Base-by-base conservation (phyloP, 352 stramenopile species). In the Pythium aristosporum region DNA sequence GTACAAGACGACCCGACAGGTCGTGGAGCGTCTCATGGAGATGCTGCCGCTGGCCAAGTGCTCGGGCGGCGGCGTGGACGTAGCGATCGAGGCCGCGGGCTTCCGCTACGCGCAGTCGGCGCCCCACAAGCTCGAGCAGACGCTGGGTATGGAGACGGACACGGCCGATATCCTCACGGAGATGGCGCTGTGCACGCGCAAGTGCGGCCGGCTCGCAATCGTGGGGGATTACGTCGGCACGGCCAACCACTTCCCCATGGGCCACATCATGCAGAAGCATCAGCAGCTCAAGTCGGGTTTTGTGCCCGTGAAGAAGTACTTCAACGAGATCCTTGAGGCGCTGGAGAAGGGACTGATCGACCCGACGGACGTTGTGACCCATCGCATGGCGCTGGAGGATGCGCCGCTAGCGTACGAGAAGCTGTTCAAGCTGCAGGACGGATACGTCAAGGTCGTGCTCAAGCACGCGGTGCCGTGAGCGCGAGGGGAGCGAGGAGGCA, bases 211-310 rank as follows among this genome's bases (percentile, higher is more conserved):
- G 30, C n/a, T 81, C 1, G 64, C 25, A 21, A 50, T 80, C 25
- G 59, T 83, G 11, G 71, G 63, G 1, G 73, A 83, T 55, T 81
- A 79, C 46, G 34, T 75, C 16, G 68, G 63, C 20, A 50, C 60
- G 13, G 63, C 63, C 2, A 71, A 77, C 54, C 56, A 67, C 20
- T 84, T 84, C 49, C 75, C 75, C 2, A 67, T 84, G 34, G 73
- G 73, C 18, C 71, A 79, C 61, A 58, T 84, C 37, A 68, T 76
- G 63, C 65, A 76, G 48, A 82, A 82, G 55, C 72, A 82, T 36
- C 32, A 80, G 69, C 76, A 66, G 18, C 42, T 82, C 10, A 65
- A 63, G 41, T 62, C 67, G 20, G 72, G 75, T 5, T 73, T 70
- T 16, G 66, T 70, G 25, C 71, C 73, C 5, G 61, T 65, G 30